Evolutionary conservation across 1,284 basidiomycete species (phyloP).

Genomic region (Flammula alnicola): DNA sequence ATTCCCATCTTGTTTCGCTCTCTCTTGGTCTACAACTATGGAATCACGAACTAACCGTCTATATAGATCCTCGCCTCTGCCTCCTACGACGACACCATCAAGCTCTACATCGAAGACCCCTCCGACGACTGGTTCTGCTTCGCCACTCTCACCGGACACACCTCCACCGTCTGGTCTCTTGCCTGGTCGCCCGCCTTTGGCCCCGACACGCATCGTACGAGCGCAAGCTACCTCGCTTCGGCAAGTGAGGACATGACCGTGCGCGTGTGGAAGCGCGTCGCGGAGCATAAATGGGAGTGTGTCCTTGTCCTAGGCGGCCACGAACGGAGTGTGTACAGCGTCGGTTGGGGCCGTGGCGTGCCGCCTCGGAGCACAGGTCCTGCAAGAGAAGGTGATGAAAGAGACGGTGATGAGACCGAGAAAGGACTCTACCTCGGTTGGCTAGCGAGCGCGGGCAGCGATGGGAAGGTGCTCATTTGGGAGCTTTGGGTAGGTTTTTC

Average conservation of each 20-base stretch:
- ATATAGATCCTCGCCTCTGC: conserved; percentile 90
- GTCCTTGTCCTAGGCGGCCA: conserved; percentile 63
- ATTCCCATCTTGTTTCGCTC: conserved; percentile 10
- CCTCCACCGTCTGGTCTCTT: conserved; percentile 92
- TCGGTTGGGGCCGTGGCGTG: conserved; percentile 66
- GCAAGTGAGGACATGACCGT: conserved; percentile 81
- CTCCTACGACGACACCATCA: conserved; percentile 97
- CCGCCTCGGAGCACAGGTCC: no score
- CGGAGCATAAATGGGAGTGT: conserved; percentile 62
- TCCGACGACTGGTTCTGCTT: conserved; percentile 95
- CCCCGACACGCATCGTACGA: neutral
- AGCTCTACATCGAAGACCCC: conserved; percentile 93
- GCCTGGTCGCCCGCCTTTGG: conserved; percentile 67
- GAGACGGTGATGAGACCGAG: conserved; percentile 17
- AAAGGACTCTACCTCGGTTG: conserved; percentile 61
- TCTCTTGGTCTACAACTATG: conserved; percentile 10
- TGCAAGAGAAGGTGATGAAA: no score
- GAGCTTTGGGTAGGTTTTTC: conserved; percentile 59
- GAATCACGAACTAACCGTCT: conserved; percentile 27
- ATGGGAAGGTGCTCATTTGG: conserved; percentile 79
- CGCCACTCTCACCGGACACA: conserved; percentile 79
- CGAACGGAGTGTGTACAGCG: conserved; percentile 77
- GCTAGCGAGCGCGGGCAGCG: conserved; percentile 76
- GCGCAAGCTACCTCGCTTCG: conserved; percentile 82
- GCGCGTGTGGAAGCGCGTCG: conserved; percentile 68